Conservation (phyloP, 2,329 filamentous ascomycete genomes). For the Talaromyces marneffei region DNA sequence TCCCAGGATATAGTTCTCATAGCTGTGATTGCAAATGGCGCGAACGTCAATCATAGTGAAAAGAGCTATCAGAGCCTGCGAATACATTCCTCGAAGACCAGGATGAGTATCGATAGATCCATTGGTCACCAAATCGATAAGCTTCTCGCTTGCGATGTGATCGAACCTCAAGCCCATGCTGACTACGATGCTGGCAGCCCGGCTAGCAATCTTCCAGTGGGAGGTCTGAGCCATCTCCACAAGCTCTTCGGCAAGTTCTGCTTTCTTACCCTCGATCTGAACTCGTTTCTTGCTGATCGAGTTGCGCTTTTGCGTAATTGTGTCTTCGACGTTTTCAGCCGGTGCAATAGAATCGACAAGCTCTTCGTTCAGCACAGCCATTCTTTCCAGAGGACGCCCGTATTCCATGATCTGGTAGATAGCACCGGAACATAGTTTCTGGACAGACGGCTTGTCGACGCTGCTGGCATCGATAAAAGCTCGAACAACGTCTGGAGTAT, state of each 20-base stretch:
- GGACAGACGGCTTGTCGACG: slow-evolving; percentile 90
- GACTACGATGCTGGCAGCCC: slow-evolving; percentile 83
- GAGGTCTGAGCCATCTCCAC: slow-evolving; percentile 69
- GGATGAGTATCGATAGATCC: slow-evolving; percentile 90
- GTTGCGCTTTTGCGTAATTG: slow-evolving; percentile 56
- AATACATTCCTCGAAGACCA: slow-evolving; percentile 72
- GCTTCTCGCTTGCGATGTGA: slow-evolving; percentile 70
- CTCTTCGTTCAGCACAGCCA: slow-evolving; percentile 71
- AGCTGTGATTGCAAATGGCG: slow-evolving; percentile 77
- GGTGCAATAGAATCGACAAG: slow-evolving; percentile 69
- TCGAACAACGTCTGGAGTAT: slow-evolving; percentile 81
- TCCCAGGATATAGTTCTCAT: slow-evolving; percentile 77
- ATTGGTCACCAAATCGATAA: slow-evolving; percentile 74
- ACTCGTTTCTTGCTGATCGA: slow-evolving; percentile 69
- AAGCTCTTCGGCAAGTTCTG: slow-evolving; percentile 71
- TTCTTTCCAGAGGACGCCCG: slow-evolving; percentile 77
- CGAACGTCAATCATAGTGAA: slow-evolving; percentile 86
- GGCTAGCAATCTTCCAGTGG: slow-evolving; percentile 93
- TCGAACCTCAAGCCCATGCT: slow-evolving; percentile 91
- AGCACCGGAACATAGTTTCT: slow-evolving; percentile 75
- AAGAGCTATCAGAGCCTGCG: slow-evolving; percentile 68
- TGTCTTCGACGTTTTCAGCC: slow-evolving; percentile 53
- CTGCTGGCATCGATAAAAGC: slow-evolving; percentile 84
- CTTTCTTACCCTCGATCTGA: slow-evolving; percentile 78
- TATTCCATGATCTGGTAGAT: slow-evolving; percentile 87